Evolutionary conservation across 345 rosid species (phyloP), one percentile per base, ranked within the genome.

Genomic region (Xanthoceras sorbifolium): DNA sequence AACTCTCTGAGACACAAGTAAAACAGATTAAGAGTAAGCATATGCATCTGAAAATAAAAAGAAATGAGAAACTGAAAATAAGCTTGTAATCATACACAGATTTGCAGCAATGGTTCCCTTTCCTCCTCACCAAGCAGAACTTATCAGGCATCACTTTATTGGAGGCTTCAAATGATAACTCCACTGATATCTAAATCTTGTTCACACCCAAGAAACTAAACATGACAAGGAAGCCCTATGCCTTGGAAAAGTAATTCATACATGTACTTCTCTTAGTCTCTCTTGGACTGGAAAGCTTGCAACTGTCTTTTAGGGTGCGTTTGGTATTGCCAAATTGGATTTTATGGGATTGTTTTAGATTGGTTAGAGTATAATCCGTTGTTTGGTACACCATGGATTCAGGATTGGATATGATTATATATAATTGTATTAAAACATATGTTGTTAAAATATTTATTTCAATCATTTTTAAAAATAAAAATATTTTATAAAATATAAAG

Each of bases 1-100:
- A 80, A 94, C 92, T 83, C 91, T 89, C 98, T 97, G 80, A 34
- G 71, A 68, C 72, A 83, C 44, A 64, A 80, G 36, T 9, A 75
- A 82, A 64, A 68, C 22, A 59, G 67, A 71, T 78, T 60, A 36
- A 34, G 57, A 74, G 76, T 66, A 82, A 73, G 34, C 60, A 62
- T 14, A 64, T n/a, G 63, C 74, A 74, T 59, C 69, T 20, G 59
- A 76, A 80, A 71, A 36, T 46, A 14, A 36, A 73, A 8, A 18
- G 6, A 28, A 32, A 75, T 26, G 15, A 42, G 38, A 38, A 69
- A 55, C 31, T 20, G n/a, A 31, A 29, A 60, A 52, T 11, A 66
- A 59, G 54, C 50, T 22, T 22, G 73, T 69, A 38, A 44, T 12
- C 28, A 52, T 42, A 15, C 23, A 20, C 8, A 28, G 28, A 40